A percentile compares a stretch with the other conserved stretches of the same genome.
Conservation (phyloP, 441 rosid genomes). For the Euphorbia celastroides region DNA sequence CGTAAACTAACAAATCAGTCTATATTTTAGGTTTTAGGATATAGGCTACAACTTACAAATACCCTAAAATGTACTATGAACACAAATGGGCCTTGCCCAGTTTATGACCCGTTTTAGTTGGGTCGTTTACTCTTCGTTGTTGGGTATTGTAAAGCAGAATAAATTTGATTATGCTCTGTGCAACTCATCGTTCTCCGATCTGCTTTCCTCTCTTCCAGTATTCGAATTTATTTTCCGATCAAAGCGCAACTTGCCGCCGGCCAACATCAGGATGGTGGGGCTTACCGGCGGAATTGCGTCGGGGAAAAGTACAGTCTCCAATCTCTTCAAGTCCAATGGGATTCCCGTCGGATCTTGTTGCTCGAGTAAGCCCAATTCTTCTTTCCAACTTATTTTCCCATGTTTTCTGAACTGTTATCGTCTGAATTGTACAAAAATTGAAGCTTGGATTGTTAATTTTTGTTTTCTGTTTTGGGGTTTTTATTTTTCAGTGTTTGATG, state of each 20-base stretch:
- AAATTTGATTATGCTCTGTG: neutral
- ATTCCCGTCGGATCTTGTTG: conserved; percentile 66
- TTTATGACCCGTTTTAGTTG: neutral
- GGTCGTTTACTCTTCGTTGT: neutral
- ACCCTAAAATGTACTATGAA: neutral
- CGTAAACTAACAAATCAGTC: too few relatives aligned
- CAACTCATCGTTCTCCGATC: neutral
- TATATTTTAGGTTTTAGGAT: neutral
- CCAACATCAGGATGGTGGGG: conserved; percentile 68
- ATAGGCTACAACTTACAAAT: neutral
- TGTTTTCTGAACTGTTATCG: neutral
- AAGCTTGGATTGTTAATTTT: neutral
- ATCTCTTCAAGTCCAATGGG: conserved; percentile 62
- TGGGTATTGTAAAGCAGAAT: neutral
- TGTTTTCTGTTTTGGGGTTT: neutral
- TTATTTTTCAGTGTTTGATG: neutral
- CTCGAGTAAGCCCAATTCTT: conserved; percentile 45
- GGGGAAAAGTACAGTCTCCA: conserved; percentile 85
- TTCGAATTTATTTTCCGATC: neutral
- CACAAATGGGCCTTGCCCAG: neutral
- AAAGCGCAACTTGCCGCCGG: neutral
- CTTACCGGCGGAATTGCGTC: conserved; percentile 87
- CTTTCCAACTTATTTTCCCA: neutral
- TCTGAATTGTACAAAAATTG: neutral
- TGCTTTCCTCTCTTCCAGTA: neutral